Evolutionary conservation across 345 rosid genomes (phyloP), one percentile per base, ranked within the genome.

Genomic region (Hibiscus trionum): DNA sequence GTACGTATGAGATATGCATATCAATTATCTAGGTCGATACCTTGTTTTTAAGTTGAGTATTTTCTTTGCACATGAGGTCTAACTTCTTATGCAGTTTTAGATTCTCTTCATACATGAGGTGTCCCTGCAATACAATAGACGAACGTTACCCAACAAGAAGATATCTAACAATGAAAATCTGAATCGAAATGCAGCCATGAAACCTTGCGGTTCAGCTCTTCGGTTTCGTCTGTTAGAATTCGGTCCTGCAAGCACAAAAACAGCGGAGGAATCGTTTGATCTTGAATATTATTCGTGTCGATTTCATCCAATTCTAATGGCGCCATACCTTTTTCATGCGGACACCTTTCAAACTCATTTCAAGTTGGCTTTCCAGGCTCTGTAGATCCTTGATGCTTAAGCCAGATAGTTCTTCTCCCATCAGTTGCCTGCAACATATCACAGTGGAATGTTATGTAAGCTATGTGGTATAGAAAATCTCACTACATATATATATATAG

Each of bases 331-430:
- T 91, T 75, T 84, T 91, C 78, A 55, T 39, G n/a, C 90, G 88
- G 68, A 92, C 81, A 8, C 87, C 86, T 71, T 81, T 86, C 70
- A 90, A 79, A 74, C 97, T 87, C 76, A 77, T 77, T 62, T 90
- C 97, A 37, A 92, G 83, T 80, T 88, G 86, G 76, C 78, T 86
- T 79, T 90, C 96, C 75, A 90, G 78, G 73, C 84, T 86, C 71
- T 88, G 88, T 52, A 92, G 81, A 71, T 86, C 90, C 46, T 77
- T 86, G 67, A 79, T 69, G 39, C 77, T 77, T 71, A 92, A 77
- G 72, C 94, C 93, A 47, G 94, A 84, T 71, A 92, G 86, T 71
- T 87, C 81, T 33, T 33, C 6, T 33, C 37, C 37, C 37, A 33
- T 33, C 37, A 33, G 1, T 33, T 33, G 37, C 80, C 97, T 92